Evolutionary conservation across 305 asterid species (phyloP).

Genomic region (Nicotiana rustica): DNA sequence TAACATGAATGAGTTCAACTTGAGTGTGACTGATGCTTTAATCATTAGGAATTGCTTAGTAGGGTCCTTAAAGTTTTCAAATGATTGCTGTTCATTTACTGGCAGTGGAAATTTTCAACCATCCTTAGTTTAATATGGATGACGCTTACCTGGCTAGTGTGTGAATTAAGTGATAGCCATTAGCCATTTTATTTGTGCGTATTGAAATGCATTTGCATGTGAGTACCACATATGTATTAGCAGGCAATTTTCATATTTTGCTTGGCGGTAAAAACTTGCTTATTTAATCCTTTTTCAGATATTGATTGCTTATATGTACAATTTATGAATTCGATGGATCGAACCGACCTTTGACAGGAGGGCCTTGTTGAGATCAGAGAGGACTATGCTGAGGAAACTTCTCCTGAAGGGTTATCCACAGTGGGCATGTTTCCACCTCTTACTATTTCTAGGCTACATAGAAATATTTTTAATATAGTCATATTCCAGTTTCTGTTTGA

Average conservation of each 20-base stretch:
- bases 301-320: neutral
- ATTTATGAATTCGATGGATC: neutral
- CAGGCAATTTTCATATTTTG: neutral
- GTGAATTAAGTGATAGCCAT: neutral
- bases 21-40: neutral
- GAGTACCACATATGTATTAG: neutral
- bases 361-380: constrained; percentile 73
- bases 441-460: neutral
- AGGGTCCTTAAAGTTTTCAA: constrained; percentile 40
- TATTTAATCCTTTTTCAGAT: neutral
- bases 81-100: neutral
- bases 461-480: neutral
- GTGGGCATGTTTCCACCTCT: constrained; percentile 49
- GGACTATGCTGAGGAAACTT: constrained; percentile 59
- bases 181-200: neutral
- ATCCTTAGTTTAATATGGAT: neutral
- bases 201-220: constrained; percentile 4
- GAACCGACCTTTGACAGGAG: constrained; percentile 49
- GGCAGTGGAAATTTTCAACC: neutral
- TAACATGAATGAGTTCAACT: neutral
- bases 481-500: neutral
- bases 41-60: neutral
- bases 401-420: constrained; percentile 39
- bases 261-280: neutral
- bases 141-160: neutral